Percentiles rank a stretch among this genome's conserved stretches.
These are phyloP conservation scores for Fraxinus floribunda DNA, from an alignment of 305 asterid genomes.

Conservation along the genomic window DNA sequence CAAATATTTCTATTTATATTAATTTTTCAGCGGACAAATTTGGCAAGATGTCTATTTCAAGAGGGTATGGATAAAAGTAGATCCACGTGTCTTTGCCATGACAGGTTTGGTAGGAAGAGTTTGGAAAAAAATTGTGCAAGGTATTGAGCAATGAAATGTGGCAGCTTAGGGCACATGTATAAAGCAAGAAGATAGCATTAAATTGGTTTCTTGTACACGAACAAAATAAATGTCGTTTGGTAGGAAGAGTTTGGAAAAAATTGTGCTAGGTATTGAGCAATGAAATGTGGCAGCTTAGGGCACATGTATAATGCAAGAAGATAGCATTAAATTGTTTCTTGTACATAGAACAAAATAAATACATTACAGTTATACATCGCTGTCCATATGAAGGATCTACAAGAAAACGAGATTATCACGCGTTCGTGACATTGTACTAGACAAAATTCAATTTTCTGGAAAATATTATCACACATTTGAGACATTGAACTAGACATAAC, in stretches of 20 bases:
- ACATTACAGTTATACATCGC: neutral
- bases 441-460: neutral
- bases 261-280: conserved; percentile 19
- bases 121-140: neutral
- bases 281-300: conserved; percentile 38
- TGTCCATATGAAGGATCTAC: neutral
- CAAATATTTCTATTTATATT: neutral
- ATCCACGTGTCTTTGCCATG: neutral
- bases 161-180: conserved; percentile 31
- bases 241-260: neutral
- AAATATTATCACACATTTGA: neutral
- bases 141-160: conserved; percentile 33
- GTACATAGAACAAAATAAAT: conserved; percentile 15
- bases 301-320: conserved; percentile 4
- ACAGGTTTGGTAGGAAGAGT: neutral
- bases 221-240: neutral
- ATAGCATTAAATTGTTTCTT: neutral
- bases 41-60: neutral
- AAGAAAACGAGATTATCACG: neutral
- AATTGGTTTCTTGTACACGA: neutral
- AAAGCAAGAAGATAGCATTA: neutral
- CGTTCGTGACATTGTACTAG: neutral
- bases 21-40: neutral
- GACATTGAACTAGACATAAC: neutral
- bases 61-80: neutral